phyloP scores from a whole-genome alignment of 139 green algal species.

The Haematococcus lacustris region DNA sequence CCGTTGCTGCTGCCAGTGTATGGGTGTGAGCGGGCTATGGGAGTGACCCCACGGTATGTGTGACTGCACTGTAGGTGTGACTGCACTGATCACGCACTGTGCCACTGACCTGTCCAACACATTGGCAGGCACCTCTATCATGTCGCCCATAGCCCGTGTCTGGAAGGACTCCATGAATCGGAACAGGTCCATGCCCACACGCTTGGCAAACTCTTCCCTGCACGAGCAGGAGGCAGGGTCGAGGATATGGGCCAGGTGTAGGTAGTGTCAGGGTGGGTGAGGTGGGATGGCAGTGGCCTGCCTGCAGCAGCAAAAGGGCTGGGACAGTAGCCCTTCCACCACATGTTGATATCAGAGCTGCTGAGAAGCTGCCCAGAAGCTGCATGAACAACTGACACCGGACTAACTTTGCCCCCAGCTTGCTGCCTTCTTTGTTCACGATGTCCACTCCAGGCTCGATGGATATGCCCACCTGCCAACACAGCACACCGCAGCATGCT shows the following conservation, averaged over 20 bases:
- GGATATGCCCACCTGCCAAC: conserved; percentile 6
- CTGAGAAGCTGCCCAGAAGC: too few species aligned
- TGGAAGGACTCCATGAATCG: conserved; percentile 19
- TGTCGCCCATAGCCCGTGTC: conserved; percentile 8
- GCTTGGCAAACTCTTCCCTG: conserved; percentile 22
- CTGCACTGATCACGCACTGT: too few species aligned
- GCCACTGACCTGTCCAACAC: conserved; percentile 7
- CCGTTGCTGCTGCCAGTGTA: too few species aligned
- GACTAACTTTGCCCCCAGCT: conserved; percentile 11
- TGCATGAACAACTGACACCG: neutral
- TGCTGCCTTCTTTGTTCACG: conserved; percentile 17
- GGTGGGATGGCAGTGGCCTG: neutral
- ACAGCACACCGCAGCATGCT: neutral
- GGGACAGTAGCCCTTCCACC: neutral
- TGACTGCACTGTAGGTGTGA: too few species aligned
- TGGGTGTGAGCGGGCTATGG: too few species aligned
- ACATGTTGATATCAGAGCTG: too few species aligned
- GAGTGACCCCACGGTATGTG: too few species aligned
- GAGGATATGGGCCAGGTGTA: too few species aligned
- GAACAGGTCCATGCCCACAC: conserved; percentile 15
- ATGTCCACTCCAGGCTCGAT: conserved; percentile 19
- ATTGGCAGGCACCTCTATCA: conserved; percentile 11
- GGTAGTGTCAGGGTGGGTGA: neutral
- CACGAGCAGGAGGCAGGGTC: too few species aligned
- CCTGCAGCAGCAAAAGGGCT: neutral